Base-by-base conservation (phyloP, 1,284 basidiomycete genomes). In the Puccinia horiana region DNA sequence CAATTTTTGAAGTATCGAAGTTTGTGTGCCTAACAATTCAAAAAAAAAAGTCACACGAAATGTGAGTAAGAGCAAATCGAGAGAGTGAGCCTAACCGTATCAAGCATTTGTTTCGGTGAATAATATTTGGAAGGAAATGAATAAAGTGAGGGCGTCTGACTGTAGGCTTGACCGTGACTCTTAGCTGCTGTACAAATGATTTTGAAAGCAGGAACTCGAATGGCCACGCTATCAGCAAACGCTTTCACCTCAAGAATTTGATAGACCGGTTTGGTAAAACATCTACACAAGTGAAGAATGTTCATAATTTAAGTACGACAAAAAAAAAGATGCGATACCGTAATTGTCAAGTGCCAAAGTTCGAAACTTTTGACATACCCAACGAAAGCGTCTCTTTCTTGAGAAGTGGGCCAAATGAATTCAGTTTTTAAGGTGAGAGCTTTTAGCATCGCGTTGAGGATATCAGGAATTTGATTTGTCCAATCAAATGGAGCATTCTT, bases 141-240 rank as follows among this genome's bases (percentile, higher is more conserved):
- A 77, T 29, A 56, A 6, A 16, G 42, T 42, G 47, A 81, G 40
- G n/a, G 12, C 16, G 40, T 35, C 78, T 56, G 32, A 81, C 91
- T 91, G 82, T 93, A 91, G 0, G 91, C 90, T 84, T 98, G 96
- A 0, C 91, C 91, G 84, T 98, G 95, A 84, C 93, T 91, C 86
- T 98, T 98, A 84, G 98, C 94, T 0, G 95, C 93, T 73, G 93
- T 88, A 87, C 95, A 97, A 83, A 98, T 92, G 84, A 96, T 92
- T 85, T 94, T 94, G 90, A 93, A 95, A 35, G 94, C 91, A 37
- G 91, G 91, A 73, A 91, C 87, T 84, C 90, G 91, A 87, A 95
- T 93, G 20, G 91, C 89, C 56, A 90, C 88, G 14, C 88, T 88
- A 87, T 98, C 98, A 91, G 98, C 93, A 87, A 95, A 94, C 58